Evolutionary conservation across 2,329 filamentous ascomycete genomes (phyloP).

Genomic region (Colletotrichum sp.): DNA sequence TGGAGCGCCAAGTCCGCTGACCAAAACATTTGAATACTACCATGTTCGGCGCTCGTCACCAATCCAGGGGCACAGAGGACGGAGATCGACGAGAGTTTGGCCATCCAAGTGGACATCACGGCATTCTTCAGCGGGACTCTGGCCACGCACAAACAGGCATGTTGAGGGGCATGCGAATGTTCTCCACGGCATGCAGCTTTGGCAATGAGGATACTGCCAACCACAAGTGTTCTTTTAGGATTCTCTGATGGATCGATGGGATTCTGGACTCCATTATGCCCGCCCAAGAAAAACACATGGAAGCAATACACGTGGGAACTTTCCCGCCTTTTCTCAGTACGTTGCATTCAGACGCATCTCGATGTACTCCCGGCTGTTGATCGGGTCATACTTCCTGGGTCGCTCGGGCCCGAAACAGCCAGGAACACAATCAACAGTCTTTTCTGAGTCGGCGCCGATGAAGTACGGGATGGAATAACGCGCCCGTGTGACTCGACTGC

Average conservation of each 20-base stretch:
- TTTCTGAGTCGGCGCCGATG: constrained; percentile 52
- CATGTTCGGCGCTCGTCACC: background rate
- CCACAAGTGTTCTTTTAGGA: background rate
- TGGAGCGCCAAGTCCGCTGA: background rate
- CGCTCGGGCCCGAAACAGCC: constrained; percentile 46
- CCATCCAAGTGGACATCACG: background rate
- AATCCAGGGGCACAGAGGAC: background rate
- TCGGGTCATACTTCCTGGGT: constrained; percentile 55
- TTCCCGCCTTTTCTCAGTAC: constrained; percentile 6
- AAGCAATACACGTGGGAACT: background rate
- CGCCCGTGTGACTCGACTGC: constrained; percentile 48
- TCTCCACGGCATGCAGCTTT: background rate
- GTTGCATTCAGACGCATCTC: constrained; percentile 29
- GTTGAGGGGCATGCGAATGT: background rate
- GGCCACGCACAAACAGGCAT: background rate
- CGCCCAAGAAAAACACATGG: background rate
- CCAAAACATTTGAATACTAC: background rate
- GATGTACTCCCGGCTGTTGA: constrained; percentile 31
- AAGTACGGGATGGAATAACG: constrained; percentile 69
- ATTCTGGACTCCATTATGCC: background rate
- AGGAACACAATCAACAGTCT: constrained; percentile 57
- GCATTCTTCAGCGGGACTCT: background rate
- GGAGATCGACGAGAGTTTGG: background rate
- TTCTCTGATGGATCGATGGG: background rate
- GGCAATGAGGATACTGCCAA: background rate